These are phyloP conservation scores for Vaccinium corymbosum DNA, from an alignment of 148 eudicot species.

Conservation along the genomic window DNA sequence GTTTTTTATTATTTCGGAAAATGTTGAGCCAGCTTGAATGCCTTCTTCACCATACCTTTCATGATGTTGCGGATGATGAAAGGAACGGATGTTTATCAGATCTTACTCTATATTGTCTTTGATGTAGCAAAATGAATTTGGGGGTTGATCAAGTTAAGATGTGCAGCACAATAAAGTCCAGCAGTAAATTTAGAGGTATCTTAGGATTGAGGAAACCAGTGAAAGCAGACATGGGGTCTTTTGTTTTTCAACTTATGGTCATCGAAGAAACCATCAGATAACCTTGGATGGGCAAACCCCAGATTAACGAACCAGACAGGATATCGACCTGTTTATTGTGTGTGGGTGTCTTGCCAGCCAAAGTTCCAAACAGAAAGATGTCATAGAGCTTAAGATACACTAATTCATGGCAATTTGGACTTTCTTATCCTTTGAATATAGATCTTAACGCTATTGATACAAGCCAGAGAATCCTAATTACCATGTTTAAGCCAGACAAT, in stretches of 20 bases:
- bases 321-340: background rate
- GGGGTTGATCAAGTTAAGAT: background rate
- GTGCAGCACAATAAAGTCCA: background rate
- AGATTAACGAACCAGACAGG: background rate
- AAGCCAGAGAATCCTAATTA: background rate
- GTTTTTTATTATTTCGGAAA: background rate
- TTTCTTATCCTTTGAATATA: background rate
- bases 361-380: no score
- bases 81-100: background rate
- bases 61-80: background rate
- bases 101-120: background rate
- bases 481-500: background rate
- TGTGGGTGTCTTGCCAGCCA: no score
- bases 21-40: background rate
- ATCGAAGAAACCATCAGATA: background rate
- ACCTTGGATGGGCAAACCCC: background rate
- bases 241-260: background rate
- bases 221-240: background rate
- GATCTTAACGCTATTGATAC: background rate
- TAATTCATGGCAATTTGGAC: background rate
- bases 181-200: background rate
- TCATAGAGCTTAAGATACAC: no score
- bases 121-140: background rate
- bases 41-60: background rate
- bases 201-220: background rate